Evolutionary conservation across 768 basidiomycete genomes (phyloP), one percentile per base, ranked within the genome.

Genomic region (Phanerochaete carnosa): DNA sequence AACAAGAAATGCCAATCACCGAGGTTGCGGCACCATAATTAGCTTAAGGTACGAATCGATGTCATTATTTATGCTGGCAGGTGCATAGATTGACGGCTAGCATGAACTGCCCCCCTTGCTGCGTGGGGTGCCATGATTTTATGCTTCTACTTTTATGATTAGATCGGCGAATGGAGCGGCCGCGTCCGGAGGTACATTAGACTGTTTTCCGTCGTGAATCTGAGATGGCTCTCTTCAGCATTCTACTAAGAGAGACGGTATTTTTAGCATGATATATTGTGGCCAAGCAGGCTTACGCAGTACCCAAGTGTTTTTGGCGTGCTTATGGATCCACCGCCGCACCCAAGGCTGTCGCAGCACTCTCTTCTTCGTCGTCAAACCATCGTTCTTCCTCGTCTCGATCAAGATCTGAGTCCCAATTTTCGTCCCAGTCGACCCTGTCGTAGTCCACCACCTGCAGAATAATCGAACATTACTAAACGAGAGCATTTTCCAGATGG

Each of bases 341-440:
- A 8, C 4, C 16, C 39, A 43, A 51, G n/a, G 54, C 50, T n/a
- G 47, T 43, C 29, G 59, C 64, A 19, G 26, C 19, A 49, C 63
- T 65, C 53, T 72, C 71, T 57, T 87, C 84, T 52, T 87, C 86
- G 25, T 86, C 83, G 50, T 89, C 84, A 72, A 92, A 92, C 86
- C 90, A 92, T 23, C 79, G 76, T 30, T 89, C 89, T 70, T 90
- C 83, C 12, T 76, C 78, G 30, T 86, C 85, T 64, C 81, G 73
- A 59, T 88, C 87, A 60, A 80, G 75, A 22, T 84, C 82, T 23
- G 62, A 72, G 65, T 89, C 89, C 73, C 88, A 80, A 43, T 75
- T 76, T 58, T 92, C 90, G 66, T 85, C 83, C 89, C 90, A 92
- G 68, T 92, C 90, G 9, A 89, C 80, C 54, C 70, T 69, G 61